Base-by-base conservation (phyloP, 495 filamentous ascomycete species). In the Aspergillus mulundensis region DNA sequence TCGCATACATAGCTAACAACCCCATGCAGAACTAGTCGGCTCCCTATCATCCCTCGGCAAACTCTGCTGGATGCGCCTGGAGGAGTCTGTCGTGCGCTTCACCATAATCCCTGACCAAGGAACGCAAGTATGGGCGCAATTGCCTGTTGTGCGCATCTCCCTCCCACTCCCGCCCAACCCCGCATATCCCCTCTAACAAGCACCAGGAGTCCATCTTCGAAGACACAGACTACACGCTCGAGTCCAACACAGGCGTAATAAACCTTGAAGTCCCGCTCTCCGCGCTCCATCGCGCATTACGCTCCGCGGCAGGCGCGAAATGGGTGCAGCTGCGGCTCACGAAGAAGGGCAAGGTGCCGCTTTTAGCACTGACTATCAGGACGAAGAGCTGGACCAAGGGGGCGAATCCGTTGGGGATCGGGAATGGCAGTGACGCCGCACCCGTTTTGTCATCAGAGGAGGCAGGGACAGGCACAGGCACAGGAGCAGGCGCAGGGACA, bases 51-150 rank as follows among this genome's bases (percentile, higher is more conserved):
- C 91, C 7, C 77, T 97, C 32, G 91, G 92, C 53, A 93, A 94
- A 68, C 83, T 95, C 60, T 94, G 91, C 39, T 97, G 95, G 94
- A 79, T 97, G 45, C 88, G 90, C 42, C 85, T 98, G 23, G 88
- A 92, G 70, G 78, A 89, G 68, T 84, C 92, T 48, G 84, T 86
- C 19, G 82, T 95, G 54, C 91, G 90, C 61, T 96, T 98, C 76
- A 97, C 95, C 53, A 87, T 96, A 66, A 91, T 96, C 59, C 90
- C 91, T 6, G 91, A 96, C 60, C 85, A 87, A 62, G 91, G 94
- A 20, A 91, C 91, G 11, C 91, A 97, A 79, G 94, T 97, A 28
- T 98, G 95, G 94, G 88, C 92, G 0, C 67, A 74, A 47, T 66
- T 78, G 15, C 74, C 74, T 11, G 70, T 76, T 19, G 91, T 96